phyloP scores from a whole-genome alignment of 129 eudicot genomes.

The Helichrysum umbraculigerum region DNA sequence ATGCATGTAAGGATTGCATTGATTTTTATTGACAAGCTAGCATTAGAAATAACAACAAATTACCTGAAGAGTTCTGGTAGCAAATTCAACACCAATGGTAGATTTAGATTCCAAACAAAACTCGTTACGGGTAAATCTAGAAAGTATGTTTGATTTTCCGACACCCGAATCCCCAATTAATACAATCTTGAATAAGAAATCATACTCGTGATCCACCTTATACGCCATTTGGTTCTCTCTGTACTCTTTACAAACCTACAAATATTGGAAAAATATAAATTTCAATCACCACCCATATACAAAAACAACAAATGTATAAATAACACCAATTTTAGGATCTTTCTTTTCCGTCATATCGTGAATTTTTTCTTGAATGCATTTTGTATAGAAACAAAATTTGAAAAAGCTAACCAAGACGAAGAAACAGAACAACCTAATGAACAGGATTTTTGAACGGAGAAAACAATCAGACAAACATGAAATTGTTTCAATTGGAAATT shows the following conservation, averaged over 20 bases:
- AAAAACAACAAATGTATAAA: background rate
- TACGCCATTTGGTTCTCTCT: constrained; percentile 64
- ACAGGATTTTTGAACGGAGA: constrained; percentile 41
- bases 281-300: constrained; percentile 2
- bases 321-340: background rate
- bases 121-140: constrained; percentile 87
- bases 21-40: background rate
- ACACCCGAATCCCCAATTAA: constrained; percentile 92
- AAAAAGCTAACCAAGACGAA: constrained; percentile 17
- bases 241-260: constrained; percentile 30
- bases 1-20: background rate
- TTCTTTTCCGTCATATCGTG: background rate
- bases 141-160: constrained; percentile 90
- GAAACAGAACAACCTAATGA: constrained; percentile 47
- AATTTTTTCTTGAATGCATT: too few species aligned
- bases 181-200: constrained; percentile 81
- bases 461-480: constrained; percentile 15
- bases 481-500: background rate
- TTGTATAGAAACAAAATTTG: background rate
- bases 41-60: background rate
- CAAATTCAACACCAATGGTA: constrained; percentile 95
- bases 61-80: constrained; percentile 90
- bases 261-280: background rate
- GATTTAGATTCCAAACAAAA: constrained; percentile 92
- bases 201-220: constrained; percentile 92